Conservation (phyloP, 805 yeast genomes). For the Candida alai region DNA sequence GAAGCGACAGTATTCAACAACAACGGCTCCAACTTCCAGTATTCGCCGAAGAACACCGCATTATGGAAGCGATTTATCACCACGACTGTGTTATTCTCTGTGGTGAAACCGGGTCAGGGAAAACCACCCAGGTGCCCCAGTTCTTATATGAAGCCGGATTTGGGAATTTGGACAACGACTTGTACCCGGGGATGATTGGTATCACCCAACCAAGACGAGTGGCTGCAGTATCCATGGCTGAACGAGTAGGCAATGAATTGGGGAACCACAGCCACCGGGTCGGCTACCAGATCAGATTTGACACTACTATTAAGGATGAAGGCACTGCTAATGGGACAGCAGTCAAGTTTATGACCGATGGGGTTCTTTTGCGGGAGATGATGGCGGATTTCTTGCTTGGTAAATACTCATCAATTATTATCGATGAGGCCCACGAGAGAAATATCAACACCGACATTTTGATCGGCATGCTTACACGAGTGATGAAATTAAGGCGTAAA, state of each 20-base stretch:
- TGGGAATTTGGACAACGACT: conserved; percentile 57
- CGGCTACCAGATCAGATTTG: conserved; percentile 81
- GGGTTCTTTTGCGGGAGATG: conserved; percentile 90
- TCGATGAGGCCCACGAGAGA: conserved; percentile 98
- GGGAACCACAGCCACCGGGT: conserved; percentile 70
- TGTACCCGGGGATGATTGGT: conserved; percentile 87
- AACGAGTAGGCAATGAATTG: conserved; percentile 70
- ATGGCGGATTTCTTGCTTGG: conserved; percentile 77
- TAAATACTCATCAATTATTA: conserved; percentile 80
- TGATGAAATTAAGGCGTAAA: conserved; percentile 64
- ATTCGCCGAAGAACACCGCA: conserved; percentile 80
- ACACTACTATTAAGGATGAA: conserved; percentile 55
- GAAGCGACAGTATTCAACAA: conserved; percentile 64
- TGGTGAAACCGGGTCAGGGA: conserved; percentile 99
- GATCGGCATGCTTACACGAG: conserved; percentile 91
- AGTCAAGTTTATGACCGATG: conserved; percentile 89
- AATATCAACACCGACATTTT: conserved; percentile 93
- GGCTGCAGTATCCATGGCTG: conserved; percentile 90
- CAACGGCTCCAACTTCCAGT: conserved; percentile 79
- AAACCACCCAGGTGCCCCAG: conserved; percentile 97
- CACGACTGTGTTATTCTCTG: conserved; percentile 87
- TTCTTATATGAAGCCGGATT: conserved; percentile 91
- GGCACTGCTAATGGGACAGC: conserved; percentile 50
- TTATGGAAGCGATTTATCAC: conserved; percentile 94
- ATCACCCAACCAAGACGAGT: conserved; percentile 94